These are phyloP conservation scores for Trifolium dubium DNA, from an alignment of 306 rosid genomes.

Conservation along the genomic window DNA sequence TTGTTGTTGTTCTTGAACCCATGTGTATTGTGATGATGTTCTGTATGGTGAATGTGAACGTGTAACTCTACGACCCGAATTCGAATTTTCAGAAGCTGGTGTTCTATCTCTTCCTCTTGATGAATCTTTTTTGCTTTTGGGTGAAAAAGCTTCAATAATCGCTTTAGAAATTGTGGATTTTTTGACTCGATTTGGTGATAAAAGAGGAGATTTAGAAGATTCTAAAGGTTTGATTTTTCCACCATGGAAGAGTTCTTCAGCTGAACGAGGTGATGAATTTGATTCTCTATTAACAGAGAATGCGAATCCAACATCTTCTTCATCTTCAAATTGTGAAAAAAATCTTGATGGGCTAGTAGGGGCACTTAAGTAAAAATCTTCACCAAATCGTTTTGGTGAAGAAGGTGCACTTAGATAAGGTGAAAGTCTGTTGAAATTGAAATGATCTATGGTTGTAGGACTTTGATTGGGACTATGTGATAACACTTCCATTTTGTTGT, in stretches of 20 bases:
- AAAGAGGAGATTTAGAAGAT: constrained; percentile 34
- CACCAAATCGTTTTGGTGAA: constrained; percentile 63
- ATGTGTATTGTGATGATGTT: constrained; percentile 49
- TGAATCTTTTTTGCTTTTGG: constrained; percentile 40
- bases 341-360: constrained; percentile 78
- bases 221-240: constrained; percentile 64
- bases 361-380: constrained; percentile 64
- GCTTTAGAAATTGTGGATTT: constrained; percentile 34
- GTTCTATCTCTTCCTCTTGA: constrained; percentile 65
- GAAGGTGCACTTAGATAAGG: constrained; percentile 61
- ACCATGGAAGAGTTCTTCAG: constrained; percentile 80
- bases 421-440: constrained; percentile 58
- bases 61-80: constrained; percentile 54
- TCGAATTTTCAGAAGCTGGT: constrained; percentile 26
- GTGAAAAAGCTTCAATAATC: constrained; percentile 46
- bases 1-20: constrained; percentile 52
- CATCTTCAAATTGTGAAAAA: constrained; percentile 44
- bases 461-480: constrained; percentile 44
- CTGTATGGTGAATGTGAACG: constrained; percentile 79
- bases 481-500: constrained; percentile 55
- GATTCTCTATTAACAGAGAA: constrained; percentile 56
- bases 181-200: constrained; percentile 36
- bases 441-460: constrained; percentile 43
- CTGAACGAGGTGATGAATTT: constrained; percentile 61
- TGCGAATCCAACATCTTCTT: constrained; percentile 47